Conservation (phyloP, 371 early-diverging fungal species). For the Syncephalastrum contaminatum region DNA sequence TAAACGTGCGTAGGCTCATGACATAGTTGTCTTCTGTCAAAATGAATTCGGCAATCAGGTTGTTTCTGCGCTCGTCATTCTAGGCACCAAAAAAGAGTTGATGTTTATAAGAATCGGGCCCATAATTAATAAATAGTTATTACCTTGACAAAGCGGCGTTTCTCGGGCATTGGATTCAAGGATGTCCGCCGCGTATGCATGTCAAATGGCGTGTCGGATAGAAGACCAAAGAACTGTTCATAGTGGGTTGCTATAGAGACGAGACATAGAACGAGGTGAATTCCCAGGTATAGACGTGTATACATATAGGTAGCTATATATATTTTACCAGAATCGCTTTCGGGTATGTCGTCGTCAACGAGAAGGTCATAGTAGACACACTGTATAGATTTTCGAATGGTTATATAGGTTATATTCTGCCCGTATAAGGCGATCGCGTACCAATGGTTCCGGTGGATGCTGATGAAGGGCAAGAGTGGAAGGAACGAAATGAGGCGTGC, state of each 20-base stretch:
- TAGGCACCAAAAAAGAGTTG: not conserved
- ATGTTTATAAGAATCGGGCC: not conserved
- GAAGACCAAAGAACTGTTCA: conserved; percentile 7
- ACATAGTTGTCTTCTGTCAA: conserved; percentile 44
- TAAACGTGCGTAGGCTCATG: conserved; percentile 22
- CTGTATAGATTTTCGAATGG: not conserved
- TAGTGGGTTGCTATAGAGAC: conserved; percentile 2
- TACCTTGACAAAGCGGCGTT: conserved; percentile 18
- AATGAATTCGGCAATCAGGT: conserved; percentile 36
- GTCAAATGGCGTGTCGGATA: conserved; percentile 4
- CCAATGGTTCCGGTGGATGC: too few relatives aligned
- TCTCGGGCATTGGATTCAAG: conserved; percentile 5
- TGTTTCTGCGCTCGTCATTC: conserved; percentile 26
- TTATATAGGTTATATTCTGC: too few relatives aligned
- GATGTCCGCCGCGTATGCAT: conserved; percentile 5
- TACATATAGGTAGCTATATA: not conserved
- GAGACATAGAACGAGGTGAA: not conserved
- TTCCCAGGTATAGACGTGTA: not conserved
- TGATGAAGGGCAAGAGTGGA: too few relatives aligned
- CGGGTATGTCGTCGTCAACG: conserved; percentile 8
- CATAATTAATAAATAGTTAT: not conserved
- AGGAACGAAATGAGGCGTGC: too few relatives aligned
- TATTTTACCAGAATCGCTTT: not conserved
- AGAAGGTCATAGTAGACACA: conserved; percentile 15
- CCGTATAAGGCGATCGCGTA: too few relatives aligned